Evolutionary conservation across 805 yeast genomes (phyloP).

Genomic region (Sugiyamaella marilandica): DNA sequence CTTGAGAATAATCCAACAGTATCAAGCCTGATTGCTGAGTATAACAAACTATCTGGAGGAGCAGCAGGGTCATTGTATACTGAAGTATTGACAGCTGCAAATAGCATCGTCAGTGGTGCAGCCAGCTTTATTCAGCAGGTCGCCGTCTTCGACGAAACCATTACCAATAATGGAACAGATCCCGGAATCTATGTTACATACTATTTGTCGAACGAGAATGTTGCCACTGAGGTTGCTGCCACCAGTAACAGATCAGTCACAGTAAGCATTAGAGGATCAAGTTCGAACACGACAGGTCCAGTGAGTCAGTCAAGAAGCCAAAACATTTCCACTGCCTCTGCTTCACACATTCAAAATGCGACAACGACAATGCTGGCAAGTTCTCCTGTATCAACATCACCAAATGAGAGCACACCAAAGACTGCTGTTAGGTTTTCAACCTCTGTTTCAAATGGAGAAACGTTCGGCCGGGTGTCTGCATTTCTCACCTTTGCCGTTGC

Average conservation of each 20-base stretch:
- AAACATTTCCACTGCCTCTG: no score
- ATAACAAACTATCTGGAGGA: constrained; percentile 18
- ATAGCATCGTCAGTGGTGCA: constrained; percentile 18
- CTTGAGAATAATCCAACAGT: constrained; percentile 12
- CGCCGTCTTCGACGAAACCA: constrained; percentile 6
- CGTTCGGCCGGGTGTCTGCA: no score
- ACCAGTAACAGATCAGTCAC: background rate
- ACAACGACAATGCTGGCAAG: no score
- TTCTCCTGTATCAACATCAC: no score
- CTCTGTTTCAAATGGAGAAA: no score
- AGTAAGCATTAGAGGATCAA: background rate
- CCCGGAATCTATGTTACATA: background rate
- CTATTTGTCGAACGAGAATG: background rate
- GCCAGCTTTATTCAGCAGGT: constrained; percentile 16
- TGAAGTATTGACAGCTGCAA: constrained; percentile 18
- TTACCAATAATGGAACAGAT: background rate
- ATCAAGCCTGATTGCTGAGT: constrained; percentile 10
- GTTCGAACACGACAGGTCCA: background rate
- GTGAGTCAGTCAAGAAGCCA: background rate
- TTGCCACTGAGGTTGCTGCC: background rate
- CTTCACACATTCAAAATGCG: no score
- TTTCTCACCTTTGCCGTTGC: no score
- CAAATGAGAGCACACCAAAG: no score
- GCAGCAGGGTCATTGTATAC: constrained; percentile 11
- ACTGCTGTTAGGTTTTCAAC: no score